Evolutionary conservation across 208 protist genomes (phyloP), one percentile per base, ranked within the genome.

Genomic region (Leishmania guyanensis): DNA sequence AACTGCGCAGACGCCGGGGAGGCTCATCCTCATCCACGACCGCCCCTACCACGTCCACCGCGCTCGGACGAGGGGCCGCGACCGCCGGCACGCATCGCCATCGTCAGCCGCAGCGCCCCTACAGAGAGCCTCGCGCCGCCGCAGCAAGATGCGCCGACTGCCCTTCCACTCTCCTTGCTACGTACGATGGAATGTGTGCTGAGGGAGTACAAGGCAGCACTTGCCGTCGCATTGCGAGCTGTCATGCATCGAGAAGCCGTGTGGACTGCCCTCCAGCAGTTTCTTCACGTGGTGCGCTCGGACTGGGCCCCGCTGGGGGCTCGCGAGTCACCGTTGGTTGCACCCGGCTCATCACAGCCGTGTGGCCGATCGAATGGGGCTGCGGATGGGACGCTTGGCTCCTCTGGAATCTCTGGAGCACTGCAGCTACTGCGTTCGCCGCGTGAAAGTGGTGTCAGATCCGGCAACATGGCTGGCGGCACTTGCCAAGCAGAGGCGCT

Each of bases 201-300:
- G 68, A 39, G 8, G 46, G 56, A 5, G 46, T 84, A 80, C 75
- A 58, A 51, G 56, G 69, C 66, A 17, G 74, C 75, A 14, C 43
- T 79, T 29, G 75, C 75, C 2, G 74, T 64, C 2, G 74, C 74
- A 0, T 48, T 82, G 33, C 75, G 39, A 4, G 77, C 81, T 6
- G 82, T 88, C 54, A 51, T 71, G 70, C 75, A 79, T 65, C 80
- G 85, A 2, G 81, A 88, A 36, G 73, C 65, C 5, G 85, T 88
- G 48, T 88, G 85, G 78, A 75, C 78, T 1, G 81, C 85, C 8
- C 74, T 88, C 12, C 76, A 77, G 26, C 65, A 76, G n/a, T 86
- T 84, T 69, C 26, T 81, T 26, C 36, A 75, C 17, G 60, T 84
- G 33, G 81, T 82, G 54, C 81, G 72, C 29, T 36, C 43, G 26